Conservation (phyloP, 2,329 filamentous ascomycete genomes). For the Rhexocercosporidium sp. region DNA sequence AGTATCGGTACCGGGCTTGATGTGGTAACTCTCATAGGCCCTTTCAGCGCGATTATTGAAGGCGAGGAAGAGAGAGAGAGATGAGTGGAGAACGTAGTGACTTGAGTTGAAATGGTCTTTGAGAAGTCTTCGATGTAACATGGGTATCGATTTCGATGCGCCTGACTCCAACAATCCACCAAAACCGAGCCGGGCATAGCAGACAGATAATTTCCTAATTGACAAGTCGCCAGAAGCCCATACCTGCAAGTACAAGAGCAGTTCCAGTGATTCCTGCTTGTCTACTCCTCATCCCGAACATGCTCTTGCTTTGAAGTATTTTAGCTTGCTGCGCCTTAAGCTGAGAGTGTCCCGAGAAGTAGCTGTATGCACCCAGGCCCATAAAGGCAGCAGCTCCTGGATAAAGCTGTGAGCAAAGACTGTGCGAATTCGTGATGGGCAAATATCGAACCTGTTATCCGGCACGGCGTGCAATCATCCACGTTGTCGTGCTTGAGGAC, state of each 20-base stretch:
- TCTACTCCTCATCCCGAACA: constrained; percentile 75
- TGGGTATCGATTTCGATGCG: neutral
- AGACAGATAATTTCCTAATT: constrained; percentile 30
- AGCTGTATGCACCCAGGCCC: constrained; percentile 78
- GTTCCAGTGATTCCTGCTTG: constrained; percentile 70
- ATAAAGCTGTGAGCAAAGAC: constrained; percentile 6
- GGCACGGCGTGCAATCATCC: constrained; percentile 48
- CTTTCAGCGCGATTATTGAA: too few relatives aligned
- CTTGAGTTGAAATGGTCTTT: neutral
- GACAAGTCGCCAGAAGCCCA: constrained; percentile 65
- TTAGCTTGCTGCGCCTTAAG: constrained; percentile 67
- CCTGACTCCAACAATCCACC: neutral
- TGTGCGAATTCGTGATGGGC: neutral
- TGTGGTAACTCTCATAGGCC: too few relatives aligned
- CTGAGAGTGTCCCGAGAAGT: constrained; percentile 74
- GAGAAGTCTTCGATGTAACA: neutral
- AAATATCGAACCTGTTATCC: constrained; percentile 37
- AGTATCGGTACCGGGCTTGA: too few relatives aligned
- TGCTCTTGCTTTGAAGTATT: constrained; percentile 71
- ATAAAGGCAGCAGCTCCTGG: constrained; percentile 77
- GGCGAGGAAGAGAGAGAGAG: too few relatives aligned
- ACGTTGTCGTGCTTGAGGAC: constrained; percentile 36
- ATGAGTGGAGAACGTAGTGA: too few relatives aligned
- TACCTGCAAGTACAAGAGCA: constrained; percentile 69
- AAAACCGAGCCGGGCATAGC: neutral